Conservation (phyloP, 2,329 filamentous ascomycete genomes). For the Colletotrichum sublineola region DNA sequence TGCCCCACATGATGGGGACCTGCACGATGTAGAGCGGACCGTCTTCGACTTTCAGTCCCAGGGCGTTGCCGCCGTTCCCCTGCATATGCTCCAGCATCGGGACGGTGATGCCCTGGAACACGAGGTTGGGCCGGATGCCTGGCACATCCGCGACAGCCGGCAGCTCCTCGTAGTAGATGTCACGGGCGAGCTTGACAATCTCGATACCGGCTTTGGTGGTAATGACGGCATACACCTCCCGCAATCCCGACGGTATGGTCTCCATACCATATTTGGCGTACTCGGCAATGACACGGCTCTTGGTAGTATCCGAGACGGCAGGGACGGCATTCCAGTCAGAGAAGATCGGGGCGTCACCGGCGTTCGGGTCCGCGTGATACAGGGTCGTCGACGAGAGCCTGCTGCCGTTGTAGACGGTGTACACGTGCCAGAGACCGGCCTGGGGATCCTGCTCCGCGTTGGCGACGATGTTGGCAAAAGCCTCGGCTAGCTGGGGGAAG, state of each 20-base stretch:
- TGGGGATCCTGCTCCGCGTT: constrained; percentile 51
- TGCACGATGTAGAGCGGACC: constrained; percentile 45
- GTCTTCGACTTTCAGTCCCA: constrained; percentile 50
- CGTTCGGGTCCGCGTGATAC: constrained; percentile 54
- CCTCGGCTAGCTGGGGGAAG: constrained; percentile 49
- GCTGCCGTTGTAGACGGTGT: constrained; percentile 38
- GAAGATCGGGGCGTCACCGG: constrained; percentile 52
- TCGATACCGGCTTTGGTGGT: constrained; percentile 43
- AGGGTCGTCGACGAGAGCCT: constrained; percentile 50
- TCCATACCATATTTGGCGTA: constrained; percentile 38
- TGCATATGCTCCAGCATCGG: constrained; percentile 52
- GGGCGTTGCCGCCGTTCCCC: constrained; percentile 55
- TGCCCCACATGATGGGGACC: constrained; percentile 45
- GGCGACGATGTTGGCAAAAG: constrained; percentile 50
- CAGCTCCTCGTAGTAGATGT: constrained; percentile 39
- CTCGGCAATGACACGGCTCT: constrained; percentile 37
- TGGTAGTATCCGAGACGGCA: constrained; percentile 48
- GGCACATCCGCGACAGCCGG: constrained; percentile 39
- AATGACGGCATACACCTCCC: constrained; percentile 45
- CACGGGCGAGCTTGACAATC: constrained; percentile 42
- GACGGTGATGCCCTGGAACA: constrained; percentile 58
- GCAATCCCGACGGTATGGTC: constrained; percentile 41
- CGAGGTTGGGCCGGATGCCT: constrained; percentile 47
- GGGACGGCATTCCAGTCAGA: constrained; percentile 52
- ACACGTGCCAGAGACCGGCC: constrained; percentile 52